Evolutionary conservation across 371 early-diverging fungal species (phyloP).

Genomic region (Haplosporangium sp.): DNA sequence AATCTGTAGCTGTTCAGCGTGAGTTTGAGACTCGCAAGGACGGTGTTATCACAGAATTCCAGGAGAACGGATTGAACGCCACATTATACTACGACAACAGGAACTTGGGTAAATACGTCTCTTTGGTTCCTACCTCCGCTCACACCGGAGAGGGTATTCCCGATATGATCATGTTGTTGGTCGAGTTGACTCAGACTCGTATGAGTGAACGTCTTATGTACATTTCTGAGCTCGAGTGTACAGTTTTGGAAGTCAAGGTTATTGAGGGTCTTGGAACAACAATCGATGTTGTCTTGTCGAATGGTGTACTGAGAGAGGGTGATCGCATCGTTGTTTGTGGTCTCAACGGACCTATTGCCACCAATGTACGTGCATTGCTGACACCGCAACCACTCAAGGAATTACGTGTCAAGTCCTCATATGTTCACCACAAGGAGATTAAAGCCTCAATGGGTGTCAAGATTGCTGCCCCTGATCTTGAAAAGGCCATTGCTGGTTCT

Average conservation of each 20-base stretch:
- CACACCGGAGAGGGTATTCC: slow-evolving; percentile 99
- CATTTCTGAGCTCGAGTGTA: slow-evolving; percentile 97
- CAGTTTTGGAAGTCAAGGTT: slow-evolving; percentile 99
- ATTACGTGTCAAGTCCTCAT: slow-evolving; percentile 97
- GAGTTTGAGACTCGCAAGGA: slow-evolving; percentile 94
- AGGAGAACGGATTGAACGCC: slow-evolving; percentile 97
- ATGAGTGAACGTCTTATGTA: slow-evolving; percentile 98
- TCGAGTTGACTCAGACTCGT: slow-evolving; percentile 94
- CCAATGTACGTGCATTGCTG: slow-evolving; percentile 94
- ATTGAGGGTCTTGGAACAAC: slow-evolving; percentile 99
- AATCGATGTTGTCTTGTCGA: slow-evolving; percentile 98
- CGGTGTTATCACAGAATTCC: slow-evolving; percentile 90
- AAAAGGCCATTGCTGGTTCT: slow-evolving; percentile 99
- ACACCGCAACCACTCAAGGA: slow-evolving; percentile 99
- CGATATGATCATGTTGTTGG: slow-evolving; percentile 95
- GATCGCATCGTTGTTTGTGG: slow-evolving; percentile 98
- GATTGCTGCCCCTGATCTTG: slow-evolving; percentile 96
- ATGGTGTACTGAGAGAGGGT: slow-evolving; percentile 98
- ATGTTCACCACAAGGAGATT: slow-evolving; percentile 96
- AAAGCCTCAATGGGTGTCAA: slow-evolving; percentile 99
- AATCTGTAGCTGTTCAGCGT: slow-evolving; percentile 79
- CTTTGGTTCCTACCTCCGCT: slow-evolving; percentile 99
- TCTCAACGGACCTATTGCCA: slow-evolving; percentile 97
- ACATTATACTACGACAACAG: slow-evolving; percentile 96
- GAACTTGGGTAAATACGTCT: slow-evolving; percentile 96